A percentile compares a stretch with the other conserved stretches of the same genome.
Conservation (phyloP, 306 rosid species). For the Heteromeles arbutifolia region DNA sequence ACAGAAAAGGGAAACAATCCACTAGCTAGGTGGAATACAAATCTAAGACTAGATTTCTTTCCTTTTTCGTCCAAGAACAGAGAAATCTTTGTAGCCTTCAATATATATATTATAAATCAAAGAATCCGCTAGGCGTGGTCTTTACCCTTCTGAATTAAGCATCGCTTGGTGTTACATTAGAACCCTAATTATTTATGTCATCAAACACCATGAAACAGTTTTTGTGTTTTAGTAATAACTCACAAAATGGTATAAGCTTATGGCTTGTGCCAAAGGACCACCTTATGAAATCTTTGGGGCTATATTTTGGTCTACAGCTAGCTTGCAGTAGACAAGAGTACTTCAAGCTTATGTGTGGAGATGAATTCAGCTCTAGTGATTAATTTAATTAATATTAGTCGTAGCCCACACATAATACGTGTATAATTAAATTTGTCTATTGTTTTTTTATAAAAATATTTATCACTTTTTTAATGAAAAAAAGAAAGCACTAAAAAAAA, state of each 20-base stretch:
- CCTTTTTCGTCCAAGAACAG: background rate
- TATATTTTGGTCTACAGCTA: too few species aligned
- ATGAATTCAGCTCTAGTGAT: too few species aligned
- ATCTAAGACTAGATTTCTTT: background rate
- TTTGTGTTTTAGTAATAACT: background rate
- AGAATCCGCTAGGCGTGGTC: background rate
- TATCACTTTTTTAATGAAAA: too few species aligned
- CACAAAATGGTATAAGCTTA: background rate
- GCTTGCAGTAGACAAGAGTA: too few species aligned
- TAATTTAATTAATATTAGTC: too few species aligned
- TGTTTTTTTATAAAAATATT: too few species aligned
- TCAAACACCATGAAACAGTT: background rate
- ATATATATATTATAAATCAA: background rate
- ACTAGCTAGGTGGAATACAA: background rate
- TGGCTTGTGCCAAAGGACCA: background rate
- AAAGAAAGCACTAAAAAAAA: too few species aligned
- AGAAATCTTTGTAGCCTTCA: too few species aligned
- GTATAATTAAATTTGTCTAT: too few species aligned
- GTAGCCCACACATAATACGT: too few species aligned
- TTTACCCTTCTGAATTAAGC: background rate
- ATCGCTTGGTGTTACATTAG: background rate
- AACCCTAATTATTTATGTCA: background rate
- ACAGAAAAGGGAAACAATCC: background rate
- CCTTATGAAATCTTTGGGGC: background rate
- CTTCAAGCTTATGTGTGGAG: too few species aligned